Conservation (phyloP, 2,329 filamentous ascomycete species). For the Cytospora mali region DNA sequence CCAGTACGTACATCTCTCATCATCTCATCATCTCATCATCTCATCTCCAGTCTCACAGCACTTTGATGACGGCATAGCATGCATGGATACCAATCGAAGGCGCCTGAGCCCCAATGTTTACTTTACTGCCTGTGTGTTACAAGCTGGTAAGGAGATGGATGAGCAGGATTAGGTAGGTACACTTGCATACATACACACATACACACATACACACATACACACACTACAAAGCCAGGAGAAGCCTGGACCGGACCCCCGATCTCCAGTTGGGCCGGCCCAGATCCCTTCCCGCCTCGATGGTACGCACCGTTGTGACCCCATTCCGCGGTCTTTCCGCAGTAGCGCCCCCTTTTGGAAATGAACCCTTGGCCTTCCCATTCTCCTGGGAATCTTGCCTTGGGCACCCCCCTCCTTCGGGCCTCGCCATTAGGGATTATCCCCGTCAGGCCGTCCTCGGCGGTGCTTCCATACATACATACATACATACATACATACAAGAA, state of each 20-base stretch:
- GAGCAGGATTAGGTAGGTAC: too few relatives aligned
- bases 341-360: not conserved
- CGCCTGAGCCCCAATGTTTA: too few relatives aligned
- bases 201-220: too few relatives aligned
- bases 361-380: constrained; percentile 15
- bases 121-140: too few relatives aligned
- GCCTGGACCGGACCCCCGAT: too few relatives aligned
- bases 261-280: not conserved
- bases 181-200: too few relatives aligned
- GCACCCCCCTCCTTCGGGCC: constrained; percentile 6
- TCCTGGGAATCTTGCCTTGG: constrained; percentile 5
- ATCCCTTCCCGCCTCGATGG: constrained; percentile 18
- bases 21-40: constrained; percentile 1
- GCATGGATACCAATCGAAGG: too few relatives aligned
- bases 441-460: constrained; percentile 2
- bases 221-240: too few relatives aligned
- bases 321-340: constrained; percentile 20
- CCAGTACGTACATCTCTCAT: not conserved
- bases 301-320: constrained; percentile 11
- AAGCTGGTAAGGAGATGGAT: not conserved
- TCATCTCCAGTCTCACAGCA: not conserved
- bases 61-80: not conserved
- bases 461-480: too few relatives aligned
- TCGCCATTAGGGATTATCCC: constrained; percentile 18
- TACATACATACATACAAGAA: too few relatives aligned